Conservation (phyloP, 768 basidiomycete species). For the Austroboletus eburneus region DNA sequence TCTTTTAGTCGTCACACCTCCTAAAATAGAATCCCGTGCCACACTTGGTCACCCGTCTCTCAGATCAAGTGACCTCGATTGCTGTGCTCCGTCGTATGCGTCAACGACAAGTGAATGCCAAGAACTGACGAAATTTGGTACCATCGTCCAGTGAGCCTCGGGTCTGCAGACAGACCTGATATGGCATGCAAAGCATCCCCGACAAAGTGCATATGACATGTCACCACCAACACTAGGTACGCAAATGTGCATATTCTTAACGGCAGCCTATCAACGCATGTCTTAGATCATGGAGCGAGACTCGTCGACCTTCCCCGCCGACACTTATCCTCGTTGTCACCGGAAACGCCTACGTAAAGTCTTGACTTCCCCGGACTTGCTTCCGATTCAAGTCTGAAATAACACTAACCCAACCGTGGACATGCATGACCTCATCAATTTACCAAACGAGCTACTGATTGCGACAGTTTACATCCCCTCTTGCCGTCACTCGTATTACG, state of each 20-base stretch:
- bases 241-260: no score
- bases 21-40: not conserved
- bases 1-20: not conserved
- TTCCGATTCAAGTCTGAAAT: conserved; percentile 1
- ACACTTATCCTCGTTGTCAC: not conserved
- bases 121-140: conserved; percentile 5
- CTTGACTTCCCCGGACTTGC: conserved; percentile 7
- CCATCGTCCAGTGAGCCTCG: conserved; percentile 6
- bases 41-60: not conserved
- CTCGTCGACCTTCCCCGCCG: not conserved
- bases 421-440: not conserved
- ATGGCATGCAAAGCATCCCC: not conserved
- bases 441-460: not conserved
- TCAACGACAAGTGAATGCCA: conserved; percentile 6
- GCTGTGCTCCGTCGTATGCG: conserved; percentile 15
- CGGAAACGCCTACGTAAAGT: conserved; percentile 9
- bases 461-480: no score
- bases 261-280: not conserved
- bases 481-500: not conserved
- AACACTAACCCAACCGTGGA: not conserved
- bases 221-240: no score
- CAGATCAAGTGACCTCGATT: conserved; percentile 5
- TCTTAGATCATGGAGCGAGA: not conserved
- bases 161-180: not conserved
- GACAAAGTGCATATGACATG: no score